Conservation (phyloP, 352 stramenopile species). For the Phytophthora pseudosyringae region DNA sequence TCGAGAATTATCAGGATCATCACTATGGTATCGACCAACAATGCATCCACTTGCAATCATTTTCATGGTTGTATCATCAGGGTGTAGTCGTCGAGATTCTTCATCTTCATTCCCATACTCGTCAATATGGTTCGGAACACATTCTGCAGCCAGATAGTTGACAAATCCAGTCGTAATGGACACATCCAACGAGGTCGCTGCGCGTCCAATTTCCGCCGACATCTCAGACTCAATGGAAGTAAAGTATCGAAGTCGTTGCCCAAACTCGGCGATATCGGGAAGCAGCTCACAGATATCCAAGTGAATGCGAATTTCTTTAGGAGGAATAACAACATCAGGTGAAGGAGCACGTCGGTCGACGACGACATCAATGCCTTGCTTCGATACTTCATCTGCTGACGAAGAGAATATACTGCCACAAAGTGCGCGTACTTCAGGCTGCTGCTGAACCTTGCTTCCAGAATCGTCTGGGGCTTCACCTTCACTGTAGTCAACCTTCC, state of each 20-base stretch:
- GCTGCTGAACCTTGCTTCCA: constrained; percentile 6
- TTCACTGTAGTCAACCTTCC: constrained; percentile 52
- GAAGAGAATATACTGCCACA: constrained; percentile 32
- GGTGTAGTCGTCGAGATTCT: not conserved
- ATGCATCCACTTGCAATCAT: constrained; percentile 68
- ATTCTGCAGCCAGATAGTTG: constrained; percentile 62
- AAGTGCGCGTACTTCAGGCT: constrained; percentile 26
- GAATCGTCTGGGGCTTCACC: constrained; percentile 1
- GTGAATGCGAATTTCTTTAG: constrained; percentile 63
- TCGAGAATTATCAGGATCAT: constrained; percentile 48
- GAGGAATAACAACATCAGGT: constrained; percentile 6
- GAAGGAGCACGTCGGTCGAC: constrained; percentile 46
- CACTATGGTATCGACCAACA: constrained; percentile 58
- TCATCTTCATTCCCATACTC: constrained; percentile 15
- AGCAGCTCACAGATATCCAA: constrained; percentile 65
- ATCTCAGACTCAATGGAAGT: constrained; percentile 51
- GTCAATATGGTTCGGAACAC: constrained; percentile 29
- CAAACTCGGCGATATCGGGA: constrained; percentile 57
- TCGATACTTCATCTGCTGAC: constrained; percentile 9
- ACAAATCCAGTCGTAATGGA: constrained; percentile 73
- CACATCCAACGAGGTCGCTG: constrained; percentile 43
- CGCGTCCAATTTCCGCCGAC: constrained; percentile 38
- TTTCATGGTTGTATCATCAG: constrained; percentile 39
- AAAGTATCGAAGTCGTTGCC: constrained; percentile 54
- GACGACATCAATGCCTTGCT: constrained; percentile 50